These are phyloP conservation scores for Boletus coccyginus DNA, from an alignment of 768 basidiomycete genomes.

Conservation along the genomic window DNA sequence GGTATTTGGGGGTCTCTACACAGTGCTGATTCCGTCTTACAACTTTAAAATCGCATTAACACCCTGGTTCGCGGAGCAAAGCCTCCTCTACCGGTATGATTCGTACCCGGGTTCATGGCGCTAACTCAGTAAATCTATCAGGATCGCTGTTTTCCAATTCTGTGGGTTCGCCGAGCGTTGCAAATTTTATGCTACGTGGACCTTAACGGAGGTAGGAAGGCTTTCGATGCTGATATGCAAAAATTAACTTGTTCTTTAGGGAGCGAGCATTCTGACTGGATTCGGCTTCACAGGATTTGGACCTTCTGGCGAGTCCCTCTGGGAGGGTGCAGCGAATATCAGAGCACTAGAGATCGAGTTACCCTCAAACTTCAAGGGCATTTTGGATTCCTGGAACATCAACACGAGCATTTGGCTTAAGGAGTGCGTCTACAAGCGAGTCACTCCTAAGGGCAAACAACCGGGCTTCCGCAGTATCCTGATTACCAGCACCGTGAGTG, in stretches of 20 bases:
- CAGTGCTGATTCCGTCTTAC: slow-evolving; percentile 56
- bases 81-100: slow-evolving; percentile 38
- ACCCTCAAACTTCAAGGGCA: slow-evolving; percentile 83
- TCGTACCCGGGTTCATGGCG: background rate
- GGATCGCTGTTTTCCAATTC: slow-evolving; percentile 66
- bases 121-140: slow-evolving; percentile 25
- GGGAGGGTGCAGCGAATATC: slow-evolving; percentile 92
- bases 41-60: slow-evolving; percentile 59
- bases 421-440: slow-evolving; percentile 95
- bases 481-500: slow-evolving; percentile 85
- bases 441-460: slow-evolving; percentile 90
- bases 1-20: slow-evolving; percentile 71
- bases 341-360: slow-evolving; percentile 77
- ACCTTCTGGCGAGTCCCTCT: slow-evolving; percentile 63
- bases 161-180: slow-evolving; percentile 79
- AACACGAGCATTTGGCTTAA: slow-evolving; percentile 77
- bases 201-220: slow-evolving; percentile 70
- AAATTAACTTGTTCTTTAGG: slow-evolving; percentile 42
- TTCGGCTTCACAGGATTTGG: slow-evolving; percentile 88
- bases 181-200: slow-evolving; percentile 97
- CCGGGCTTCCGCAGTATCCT: slow-evolving; percentile 88
- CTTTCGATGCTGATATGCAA: background rate
- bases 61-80: slow-evolving; percentile 54
- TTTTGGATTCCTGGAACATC: slow-evolving; percentile 25
- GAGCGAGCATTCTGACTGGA: slow-evolving; percentile 90